Conservation (phyloP, 768 basidiomycete genomes). For the Leucocoprinus leucothites region DNA sequence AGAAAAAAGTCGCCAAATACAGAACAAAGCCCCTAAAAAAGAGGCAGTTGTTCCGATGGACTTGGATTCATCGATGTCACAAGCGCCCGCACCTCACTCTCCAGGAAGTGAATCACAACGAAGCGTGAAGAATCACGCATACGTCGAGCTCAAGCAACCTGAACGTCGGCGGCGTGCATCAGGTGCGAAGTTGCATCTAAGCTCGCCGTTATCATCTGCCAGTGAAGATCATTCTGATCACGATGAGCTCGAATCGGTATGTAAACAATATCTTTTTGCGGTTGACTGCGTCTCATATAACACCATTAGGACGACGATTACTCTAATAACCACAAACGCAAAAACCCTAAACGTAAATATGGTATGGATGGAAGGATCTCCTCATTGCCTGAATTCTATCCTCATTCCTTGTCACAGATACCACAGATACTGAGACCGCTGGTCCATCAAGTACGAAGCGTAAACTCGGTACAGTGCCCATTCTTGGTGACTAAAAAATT, state of each 20-base stretch:
- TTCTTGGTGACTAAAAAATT: too few species aligned
- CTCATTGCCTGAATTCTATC: neutral
- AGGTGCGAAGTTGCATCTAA: neutral
- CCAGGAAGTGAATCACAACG: neutral
- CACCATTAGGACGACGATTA: neutral
- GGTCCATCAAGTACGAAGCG: neutral
- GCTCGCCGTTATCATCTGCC: neutral
- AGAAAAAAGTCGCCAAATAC: neutral
- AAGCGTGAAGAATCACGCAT: slow-evolving; percentile 5
- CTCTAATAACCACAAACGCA: neutral
- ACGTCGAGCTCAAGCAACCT: slow-evolving; percentile 5
- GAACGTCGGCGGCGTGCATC: neutral
- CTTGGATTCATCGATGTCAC: neutral
- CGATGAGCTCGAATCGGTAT: neutral
- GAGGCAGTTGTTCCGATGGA: neutral
- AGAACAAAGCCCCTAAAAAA: neutral
- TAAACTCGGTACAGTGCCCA: neutral
- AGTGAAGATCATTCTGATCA: neutral
- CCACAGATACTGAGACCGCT: neutral
- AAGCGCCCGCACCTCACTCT: neutral
- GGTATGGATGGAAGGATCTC: neutral
- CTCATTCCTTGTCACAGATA: neutral
- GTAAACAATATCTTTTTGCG: neutral
- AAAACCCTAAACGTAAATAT: neutral
- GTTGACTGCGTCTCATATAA: neutral